Conservation (phyloP, 371 early-diverging fungal genomes). For the Apophysomyces variabilis region DNA sequence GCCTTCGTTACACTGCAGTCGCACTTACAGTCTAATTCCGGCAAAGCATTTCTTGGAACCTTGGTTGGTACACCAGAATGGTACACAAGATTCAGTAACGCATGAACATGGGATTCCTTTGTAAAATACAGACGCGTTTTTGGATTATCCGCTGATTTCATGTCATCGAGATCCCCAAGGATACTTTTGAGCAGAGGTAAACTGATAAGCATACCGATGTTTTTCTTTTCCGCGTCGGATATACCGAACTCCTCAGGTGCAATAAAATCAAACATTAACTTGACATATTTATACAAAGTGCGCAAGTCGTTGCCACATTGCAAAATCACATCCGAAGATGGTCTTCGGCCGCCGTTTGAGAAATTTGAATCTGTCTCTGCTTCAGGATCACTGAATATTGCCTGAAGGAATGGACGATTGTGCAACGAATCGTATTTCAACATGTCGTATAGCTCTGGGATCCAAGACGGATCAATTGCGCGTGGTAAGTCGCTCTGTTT, state of each 20-base stretch:
- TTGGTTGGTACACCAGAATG: slow-evolving; percentile 84
- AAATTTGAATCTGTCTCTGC: slow-evolving; percentile 17
- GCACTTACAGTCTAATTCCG: slow-evolving; percentile 92
- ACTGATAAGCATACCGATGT: slow-evolving; percentile 87
- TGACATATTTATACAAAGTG: slow-evolving; percentile 81
- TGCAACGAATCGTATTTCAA: slow-evolving; percentile 96
- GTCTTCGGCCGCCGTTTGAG: slow-evolving; percentile 11
- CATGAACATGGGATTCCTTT: slow-evolving; percentile 87
- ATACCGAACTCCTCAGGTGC: slow-evolving; percentile 95
- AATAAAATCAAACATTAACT: slow-evolving; percentile 90
- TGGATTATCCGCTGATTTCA: slow-evolving; percentile 58
- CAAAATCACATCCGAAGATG: slow-evolving; percentile 12
- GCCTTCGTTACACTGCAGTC: neutral
- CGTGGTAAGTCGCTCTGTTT: slow-evolving; percentile 16
- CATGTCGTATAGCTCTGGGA: slow-evolving; percentile 93
- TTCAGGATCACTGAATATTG: slow-evolving; percentile 56
- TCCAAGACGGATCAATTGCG: slow-evolving; percentile 77
- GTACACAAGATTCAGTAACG: slow-evolving; percentile 89
- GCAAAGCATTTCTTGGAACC: slow-evolving; percentile 66
- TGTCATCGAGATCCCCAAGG: slow-evolving; percentile 74
- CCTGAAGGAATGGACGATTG: slow-evolving; percentile 84
- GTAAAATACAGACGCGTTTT: slow-evolving; percentile 87
- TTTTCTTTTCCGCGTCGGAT: slow-evolving; percentile 77
- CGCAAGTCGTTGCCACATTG: slow-evolving; percentile 42
- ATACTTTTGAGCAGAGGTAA: slow-evolving; percentile 78